phyloP scores from a whole-genome alignment of 208 protist genomes.

The Leptomonas pyrrhocoris region DNA sequence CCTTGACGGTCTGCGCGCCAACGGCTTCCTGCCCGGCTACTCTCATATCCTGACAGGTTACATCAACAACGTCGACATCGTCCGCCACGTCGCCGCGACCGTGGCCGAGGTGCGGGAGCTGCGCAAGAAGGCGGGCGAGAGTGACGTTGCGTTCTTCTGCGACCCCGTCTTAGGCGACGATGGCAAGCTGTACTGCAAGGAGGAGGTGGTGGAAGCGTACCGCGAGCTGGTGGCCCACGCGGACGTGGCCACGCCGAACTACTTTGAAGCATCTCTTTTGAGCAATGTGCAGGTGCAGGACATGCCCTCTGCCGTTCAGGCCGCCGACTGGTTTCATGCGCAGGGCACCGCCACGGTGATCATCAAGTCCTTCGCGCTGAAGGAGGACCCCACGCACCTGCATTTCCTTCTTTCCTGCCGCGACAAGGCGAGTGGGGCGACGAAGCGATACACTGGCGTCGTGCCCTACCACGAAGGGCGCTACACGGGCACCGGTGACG shows the following conservation, averaged over 20 bases:
- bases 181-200: conserved; percentile 93
- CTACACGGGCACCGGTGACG: conserved; percentile 89
- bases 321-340: conserved; percentile 83
- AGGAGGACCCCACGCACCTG: conserved; percentile 46
- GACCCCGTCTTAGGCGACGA: conserved; percentile 97
- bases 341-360: conserved; percentile 74
- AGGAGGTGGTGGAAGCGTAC: conserved; percentile 91
- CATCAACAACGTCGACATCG: conserved; percentile 90
- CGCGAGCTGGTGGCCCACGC: conserved; percentile 73
- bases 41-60: conserved; percentile 94
- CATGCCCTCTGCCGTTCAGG: conserved; percentile 54
- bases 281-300: conserved; percentile 68
- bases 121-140: conserved; percentile 36
- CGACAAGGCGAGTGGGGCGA: conserved; percentile 9
- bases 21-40: conserved; percentile 85
- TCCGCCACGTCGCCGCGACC: conserved; percentile 63
- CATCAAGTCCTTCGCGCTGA: conserved; percentile 81
- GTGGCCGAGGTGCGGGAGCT: conserved; percentile 66
- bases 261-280: conserved; percentile 92
- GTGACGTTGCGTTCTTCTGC: conserved; percentile 81
- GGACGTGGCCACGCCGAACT: conserved; percentile 92
- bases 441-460: conserved; percentile 61
- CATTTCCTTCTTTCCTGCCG: conserved; percentile 66
- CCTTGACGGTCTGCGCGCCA: conserved; percentile 85
- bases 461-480: conserved; percentile 76